Evolutionary conservation across 2,329 filamentous ascomycete genomes (phyloP), one percentile per base, ranked within the genome.

Genomic region (Parastagonospora avenae): DNA sequence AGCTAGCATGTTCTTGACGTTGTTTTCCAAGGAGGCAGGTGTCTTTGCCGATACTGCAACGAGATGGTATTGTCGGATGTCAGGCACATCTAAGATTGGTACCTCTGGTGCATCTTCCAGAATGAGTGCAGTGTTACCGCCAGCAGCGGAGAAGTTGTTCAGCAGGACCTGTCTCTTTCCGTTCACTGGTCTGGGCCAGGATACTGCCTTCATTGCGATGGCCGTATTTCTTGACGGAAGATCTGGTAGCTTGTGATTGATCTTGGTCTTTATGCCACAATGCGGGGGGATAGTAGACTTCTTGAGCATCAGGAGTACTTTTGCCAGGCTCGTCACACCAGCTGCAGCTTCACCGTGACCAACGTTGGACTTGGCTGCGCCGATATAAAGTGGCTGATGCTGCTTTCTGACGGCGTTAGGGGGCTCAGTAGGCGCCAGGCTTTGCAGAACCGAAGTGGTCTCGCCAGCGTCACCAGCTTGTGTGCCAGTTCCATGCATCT

Each of bases 241-340:
- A 54, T 87, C 83, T 19, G 85, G 83, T 60, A 86, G 85, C 1
- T 76, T 80, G 60, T 79, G 79, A 70, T 88, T 88, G 58, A 88
- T 83, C 56, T 79, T 76, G 2, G 74, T 78, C 72, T 89, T 89
- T 74, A 90, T 88, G 10, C 87, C 86, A 16, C 83, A 78, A 53
- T 90, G 87, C 0, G 84, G 85, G 0, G 86, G 85, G 30, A 76
- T 71, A 1, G 28, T 48, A 11, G 57, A 50, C 4, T 74, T 58
- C 30, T 68, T 55, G 31, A 75, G 37, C 65, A 75, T 71, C 16
- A 75, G 46, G 9, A 76, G 47, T 1, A 63, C 61, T 48, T 76
- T 76, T 41, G 73, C 59, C 2, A 76, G 32, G 4, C 51, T 41
- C 1, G 60, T 48, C 1, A 70, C 57, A 10, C 73, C 73, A 5